Percentiles rank a stretch among this genome's conserved stretches.
Conservation (phyloP, 495 filamentous ascomycete genomes). For the Penicillium longicatenatum region DNA sequence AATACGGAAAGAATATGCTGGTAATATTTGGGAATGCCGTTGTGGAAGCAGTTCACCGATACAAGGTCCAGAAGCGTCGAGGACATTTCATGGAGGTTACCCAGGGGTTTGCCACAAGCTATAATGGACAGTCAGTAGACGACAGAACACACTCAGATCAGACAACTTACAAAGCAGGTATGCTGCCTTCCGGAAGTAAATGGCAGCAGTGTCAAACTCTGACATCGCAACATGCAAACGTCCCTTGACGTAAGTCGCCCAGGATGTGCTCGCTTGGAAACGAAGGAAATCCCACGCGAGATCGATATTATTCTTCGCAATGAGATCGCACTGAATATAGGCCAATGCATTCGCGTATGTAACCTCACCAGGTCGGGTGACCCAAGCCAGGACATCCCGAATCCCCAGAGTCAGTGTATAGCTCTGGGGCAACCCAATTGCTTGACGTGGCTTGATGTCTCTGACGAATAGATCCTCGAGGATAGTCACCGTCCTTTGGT, state of each 20-base stretch:
- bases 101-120: slow-evolving; percentile 48
- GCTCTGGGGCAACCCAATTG: slow-evolving; percentile 43
- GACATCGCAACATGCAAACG: slow-evolving; percentile 73
- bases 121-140: slow-evolving; percentile 5
- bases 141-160: background rate
- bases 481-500: slow-evolving; percentile 39
- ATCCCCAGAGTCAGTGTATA: slow-evolving; percentile 51
- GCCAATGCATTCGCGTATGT: slow-evolving; percentile 50
- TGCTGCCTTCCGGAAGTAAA: slow-evolving; percentile 79
- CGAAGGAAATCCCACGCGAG: slow-evolving; percentile 74
- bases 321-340: slow-evolving; percentile 68
- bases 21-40: slow-evolving; percentile 81
- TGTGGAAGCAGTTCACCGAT: slow-evolving; percentile 70
- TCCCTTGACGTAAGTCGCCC: slow-evolving; percentile 85
- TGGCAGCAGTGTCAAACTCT: slow-evolving; percentile 70
- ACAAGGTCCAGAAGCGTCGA: slow-evolving; percentile 69
- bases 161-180: slow-evolving; percentile 72
- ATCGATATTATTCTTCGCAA: slow-evolving; percentile 68
- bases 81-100: slow-evolving; percentile 51
- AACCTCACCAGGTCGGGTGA: slow-evolving; percentile 47
- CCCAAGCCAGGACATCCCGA: slow-evolving; percentile 52
- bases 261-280: slow-evolving; percentile 65
- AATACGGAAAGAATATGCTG: slow-evolving; percentile 82
- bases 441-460: slow-evolving; percentile 48
- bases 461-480: slow-evolving; percentile 53